These are phyloP conservation scores for Babesia gibsoni DNA, from an alignment of 169 alveolate genomes.

Conservation along the genomic window DNA sequence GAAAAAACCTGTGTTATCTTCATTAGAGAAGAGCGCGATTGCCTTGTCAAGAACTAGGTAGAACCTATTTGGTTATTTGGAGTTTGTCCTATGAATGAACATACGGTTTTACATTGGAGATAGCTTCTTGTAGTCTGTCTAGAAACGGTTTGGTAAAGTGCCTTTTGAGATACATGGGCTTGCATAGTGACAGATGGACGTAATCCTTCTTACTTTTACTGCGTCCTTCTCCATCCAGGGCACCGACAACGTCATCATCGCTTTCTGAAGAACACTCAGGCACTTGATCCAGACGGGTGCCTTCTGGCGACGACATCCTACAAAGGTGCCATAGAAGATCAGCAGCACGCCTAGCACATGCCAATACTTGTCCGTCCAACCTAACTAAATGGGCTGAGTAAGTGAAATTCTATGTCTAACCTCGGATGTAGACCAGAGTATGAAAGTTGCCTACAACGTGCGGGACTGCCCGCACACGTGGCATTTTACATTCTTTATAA, in stretches of 20 bases:
- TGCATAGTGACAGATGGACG: constrained; percentile 57
- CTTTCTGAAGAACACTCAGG: not conserved
- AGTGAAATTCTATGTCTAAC: constrained; percentile 3
- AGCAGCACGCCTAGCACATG: constrained; percentile 32
- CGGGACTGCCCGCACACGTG: constrained; percentile 40
- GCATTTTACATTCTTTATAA: not conserved
- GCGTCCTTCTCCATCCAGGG: not conserved
- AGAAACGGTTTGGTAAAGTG: constrained; percentile 54
- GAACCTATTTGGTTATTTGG: constrained; percentile 6
- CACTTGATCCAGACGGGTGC: not conserved
- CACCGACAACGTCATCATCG: constrained; percentile 14
- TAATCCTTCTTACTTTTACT: not conserved
- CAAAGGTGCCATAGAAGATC: constrained; percentile 16
- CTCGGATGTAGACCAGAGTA: constrained; percentile 52
- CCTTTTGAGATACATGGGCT: constrained; percentile 53
- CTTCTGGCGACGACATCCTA: constrained; percentile 2
- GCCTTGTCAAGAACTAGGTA: constrained; percentile 44
- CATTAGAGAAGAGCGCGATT: constrained; percentile 53
- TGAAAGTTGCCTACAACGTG: constrained; percentile 62
- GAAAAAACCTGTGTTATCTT: constrained; percentile 34
- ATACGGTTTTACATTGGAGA: constrained; percentile 37
- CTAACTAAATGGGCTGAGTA: constrained; percentile 7
- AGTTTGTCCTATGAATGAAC: not conserved
- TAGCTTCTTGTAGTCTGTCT: constrained; percentile 21
- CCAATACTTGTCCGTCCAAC: constrained; percentile 1